Evolutionary conservation across 208 protist species (phyloP).

Genomic region (Trypanosomatidae sp.): DNA sequence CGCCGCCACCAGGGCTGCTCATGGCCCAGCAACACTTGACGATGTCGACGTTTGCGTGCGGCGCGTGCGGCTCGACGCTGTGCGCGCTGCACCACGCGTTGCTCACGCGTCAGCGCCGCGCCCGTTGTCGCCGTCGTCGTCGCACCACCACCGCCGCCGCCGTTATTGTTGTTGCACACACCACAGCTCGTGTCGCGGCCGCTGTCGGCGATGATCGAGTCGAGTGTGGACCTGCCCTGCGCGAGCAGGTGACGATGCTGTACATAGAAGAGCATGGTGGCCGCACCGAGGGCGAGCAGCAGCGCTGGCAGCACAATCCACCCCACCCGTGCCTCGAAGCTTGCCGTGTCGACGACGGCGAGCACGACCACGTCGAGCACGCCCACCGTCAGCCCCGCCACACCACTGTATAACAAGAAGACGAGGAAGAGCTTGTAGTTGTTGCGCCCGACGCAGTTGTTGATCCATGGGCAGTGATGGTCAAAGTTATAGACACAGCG

Average conservation of each 20-base stretch:
- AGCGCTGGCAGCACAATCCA: constrained; percentile 17
- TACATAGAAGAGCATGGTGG: constrained; percentile 15
- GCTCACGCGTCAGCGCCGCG: no score
- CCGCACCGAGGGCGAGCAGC: constrained; percentile 8
- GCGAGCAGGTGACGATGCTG: constrained; percentile 18
- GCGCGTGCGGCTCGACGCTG: neutral
- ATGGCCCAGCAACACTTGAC: constrained; percentile 11
- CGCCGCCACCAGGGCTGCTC: constrained; percentile 23
- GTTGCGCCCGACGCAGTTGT: constrained; percentile 83
- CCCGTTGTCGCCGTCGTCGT: neutral
- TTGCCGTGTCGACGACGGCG: constrained; percentile 17
- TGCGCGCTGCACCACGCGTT: neutral
- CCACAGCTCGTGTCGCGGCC: neutral
- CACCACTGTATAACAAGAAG: constrained; percentile 44
- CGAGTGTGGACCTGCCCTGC: constrained; percentile 28
- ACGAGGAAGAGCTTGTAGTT: constrained; percentile 83
- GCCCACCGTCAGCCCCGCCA: constrained; percentile 9
- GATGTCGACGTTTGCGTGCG: constrained; percentile 10
- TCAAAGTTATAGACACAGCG: constrained; percentile 77
- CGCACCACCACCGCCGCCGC: neutral
- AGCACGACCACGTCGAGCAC: constrained; percentile 16
- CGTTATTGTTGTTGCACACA: neutral
- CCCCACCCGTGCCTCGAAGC: constrained; percentile 2
- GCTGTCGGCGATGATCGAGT: constrained; percentile 10
- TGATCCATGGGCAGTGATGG: constrained; percentile 87